Conservation (phyloP, 352 stramenopile species). For the Lagenidium giganteum region DNA sequence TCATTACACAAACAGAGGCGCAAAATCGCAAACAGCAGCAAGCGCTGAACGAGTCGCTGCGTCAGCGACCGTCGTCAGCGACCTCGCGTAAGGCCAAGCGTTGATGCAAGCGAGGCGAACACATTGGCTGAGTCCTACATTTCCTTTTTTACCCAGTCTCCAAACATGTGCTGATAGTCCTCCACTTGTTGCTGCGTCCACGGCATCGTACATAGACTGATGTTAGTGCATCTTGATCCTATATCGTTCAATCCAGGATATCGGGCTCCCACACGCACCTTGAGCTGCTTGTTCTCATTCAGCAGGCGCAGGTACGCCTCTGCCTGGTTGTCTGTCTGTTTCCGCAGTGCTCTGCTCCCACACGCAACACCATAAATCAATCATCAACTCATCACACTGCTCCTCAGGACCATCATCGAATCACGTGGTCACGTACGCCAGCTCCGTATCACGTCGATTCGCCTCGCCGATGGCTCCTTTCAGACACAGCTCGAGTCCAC, state of each 20-base stretch:
- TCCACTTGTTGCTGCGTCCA: conserved; percentile 38
- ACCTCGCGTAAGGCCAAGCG: neutral
- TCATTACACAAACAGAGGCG: conserved; percentile 6
- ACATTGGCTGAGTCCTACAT: conserved; percentile 41
- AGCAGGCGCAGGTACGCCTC: conserved; percentile 59
- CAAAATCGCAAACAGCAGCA: conserved; percentile 7
- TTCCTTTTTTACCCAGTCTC: conserved; percentile 72
- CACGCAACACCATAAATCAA: conserved; percentile 1
- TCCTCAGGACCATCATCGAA: no score
- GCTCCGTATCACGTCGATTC: conserved; percentile 48
- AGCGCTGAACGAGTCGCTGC: no score
- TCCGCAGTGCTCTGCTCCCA: conserved; percentile 43
- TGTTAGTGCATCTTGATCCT: no score
- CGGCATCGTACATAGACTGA: neutral
- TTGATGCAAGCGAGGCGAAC: no score
- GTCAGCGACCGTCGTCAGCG: no score
- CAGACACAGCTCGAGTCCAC: conserved; percentile 55
- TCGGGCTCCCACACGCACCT: conserved; percentile 27
- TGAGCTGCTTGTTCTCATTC: conserved; percentile 62
- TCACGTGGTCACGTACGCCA: conserved; percentile 34
- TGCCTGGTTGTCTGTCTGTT: conserved; percentile 48
- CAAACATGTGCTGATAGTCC: conserved; percentile 70
- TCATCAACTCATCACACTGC: neutral
- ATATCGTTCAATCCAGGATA: neutral
- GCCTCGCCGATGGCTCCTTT: conserved; percentile 49